Base-by-base conservation (phyloP, 202 grass and related monocot genomes). In the Bolboschoenoplectus hybrid region DNA sequence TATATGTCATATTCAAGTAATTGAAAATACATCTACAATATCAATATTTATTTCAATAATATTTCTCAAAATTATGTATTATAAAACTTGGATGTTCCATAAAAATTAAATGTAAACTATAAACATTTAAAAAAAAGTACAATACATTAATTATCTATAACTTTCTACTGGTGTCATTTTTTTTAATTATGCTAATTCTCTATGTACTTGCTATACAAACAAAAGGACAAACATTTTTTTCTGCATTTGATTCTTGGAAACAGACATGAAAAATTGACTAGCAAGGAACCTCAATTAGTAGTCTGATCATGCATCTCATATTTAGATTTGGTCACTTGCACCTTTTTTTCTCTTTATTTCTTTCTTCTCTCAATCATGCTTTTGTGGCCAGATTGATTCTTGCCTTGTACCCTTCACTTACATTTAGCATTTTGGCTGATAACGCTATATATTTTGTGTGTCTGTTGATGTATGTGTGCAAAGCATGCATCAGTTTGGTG, bases 321-420 rank as follows among this genome's bases (percentile, higher is more conserved):
- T 77, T 56, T 17, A 50, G 69, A 73, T 71, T 73, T 12, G 69
- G 9, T 26, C 69, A 49, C 44, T 49, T 73, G 8, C 69, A 73
- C 17, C 5, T 32, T 73, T 49, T 70, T 74, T 51, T 39, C 38
- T 77, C 38, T 77, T 55, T 53, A 32, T 55, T 36, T 57, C 17
- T 1, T 56, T 38, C 32, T 39, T 78, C 32, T 56, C 75, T 80
- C 16, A 26, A 26, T 26, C 26, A 60, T 38, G 12, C 55, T 80
- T 61, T 80, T 80, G 55, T 44, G 36, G 8, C 16, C 76, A 61
- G 55, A 80, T 58, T 60, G 75, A 80, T 80, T 80, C 35, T 80
- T 80, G 75, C 53, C 53, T 61, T 80, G 75, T 12, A 80, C 53
- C 52, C 53, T 80, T 80, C 36, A 53, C 61, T 61, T 80, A 80